Base-by-base conservation (phyloP, 352 stramenopile genomes). In the Pythium coloratum region DNA sequence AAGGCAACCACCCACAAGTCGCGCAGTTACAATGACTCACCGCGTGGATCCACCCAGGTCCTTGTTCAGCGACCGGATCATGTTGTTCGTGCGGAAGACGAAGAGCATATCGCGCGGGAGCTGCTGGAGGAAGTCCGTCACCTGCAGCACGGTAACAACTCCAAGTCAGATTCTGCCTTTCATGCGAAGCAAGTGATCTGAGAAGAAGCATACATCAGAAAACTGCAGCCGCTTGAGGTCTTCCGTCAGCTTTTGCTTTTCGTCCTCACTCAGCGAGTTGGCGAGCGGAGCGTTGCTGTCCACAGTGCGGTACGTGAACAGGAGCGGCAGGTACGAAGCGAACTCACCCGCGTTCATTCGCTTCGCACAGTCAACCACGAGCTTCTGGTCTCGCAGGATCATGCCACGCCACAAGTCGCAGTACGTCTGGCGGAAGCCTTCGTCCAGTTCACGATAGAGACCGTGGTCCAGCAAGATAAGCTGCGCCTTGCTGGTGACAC, bases 381-480 rank as follows among this genome's bases (percentile, higher is more conserved):
- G 72, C 47, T 73, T 63, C 24, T 84, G 80, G 73, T 99, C 92
- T 20, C 91, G 90, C 63, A 98, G 79, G 6, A 99, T 81, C 62
- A 99, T 95, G 13, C 89, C 90, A 63, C 91, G 88, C 97, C 97
- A 99, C 36, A 99, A 75, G 55, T 96, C 80, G 46, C 94, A 98
- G 77, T 99, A 99, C 1, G 88, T 88, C 42, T 96, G 81, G 32
- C 97, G 92, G 76, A 99, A 99, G 24, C 92, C 76, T 34, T 86
- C 78, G 58, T 98, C 95, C 18, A 99, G 77, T 38, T 96, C 79
- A 20, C 96, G 88, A 62, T 99, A 99, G 4, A 99, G 76, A 20
- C 97, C 97, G 72, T 99, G 97, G 78, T 99, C 97, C 2, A 99
- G 83, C 12, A 99, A 76, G 44, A 99, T 96, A 30, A 99, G 80